phyloP scores from a whole-genome alignment of 371 early-diverging fungal species.

The Apophysomyces ossiformis region DNA sequence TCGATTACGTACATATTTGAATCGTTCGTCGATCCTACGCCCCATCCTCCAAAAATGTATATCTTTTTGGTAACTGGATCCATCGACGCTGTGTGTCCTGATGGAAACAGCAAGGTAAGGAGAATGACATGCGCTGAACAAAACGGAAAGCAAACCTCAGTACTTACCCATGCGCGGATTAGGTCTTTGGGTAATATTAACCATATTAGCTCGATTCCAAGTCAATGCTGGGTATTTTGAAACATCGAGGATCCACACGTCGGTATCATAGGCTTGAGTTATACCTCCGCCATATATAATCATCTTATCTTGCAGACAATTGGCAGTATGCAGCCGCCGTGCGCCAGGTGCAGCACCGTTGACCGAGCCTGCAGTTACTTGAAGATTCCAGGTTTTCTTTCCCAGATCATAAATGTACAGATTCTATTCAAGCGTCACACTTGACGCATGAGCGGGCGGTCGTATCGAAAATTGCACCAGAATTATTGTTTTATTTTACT shows the following conservation, averaged over 20 bases:
- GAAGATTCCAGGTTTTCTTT: conserved; percentile 41
- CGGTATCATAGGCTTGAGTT: conserved; percentile 41
- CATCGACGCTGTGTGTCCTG: conserved; percentile 18
- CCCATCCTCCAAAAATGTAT: conserved; percentile 43
- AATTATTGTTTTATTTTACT: background rate
- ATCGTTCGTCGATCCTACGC: conserved; percentile 26
- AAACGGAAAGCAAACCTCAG: too few relatives aligned
- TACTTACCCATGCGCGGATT: conserved; percentile 47
- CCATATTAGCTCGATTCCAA: conserved; percentile 32
- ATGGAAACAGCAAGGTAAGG: too few relatives aligned
- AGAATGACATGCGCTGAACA: too few relatives aligned
- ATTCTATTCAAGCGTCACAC: conserved; percentile 16
- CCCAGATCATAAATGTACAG: conserved; percentile 43
- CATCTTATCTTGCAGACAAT: conserved; percentile 45
- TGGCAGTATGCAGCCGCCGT: conserved; percentile 47
- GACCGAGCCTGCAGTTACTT: conserved; percentile 26
- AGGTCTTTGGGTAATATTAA: conserved; percentile 34
- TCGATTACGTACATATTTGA: conserved; percentile 31
- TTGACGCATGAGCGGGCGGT: conserved; percentile 9
- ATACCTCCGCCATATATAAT: conserved; percentile 55
- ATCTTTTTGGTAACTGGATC: conserved; percentile 12
- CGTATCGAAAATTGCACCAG: conserved; percentile 11
- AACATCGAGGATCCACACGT: conserved; percentile 53
- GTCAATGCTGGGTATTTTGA: conserved; percentile 36
- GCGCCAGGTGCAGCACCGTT: conserved; percentile 38